A percentile compares a stretch with the other conserved stretches of the same genome.
Evolutionary conservation across 2,329 filamentous ascomycete species (phyloP).

Genomic region (Ceratocystis huliohia): DNA sequence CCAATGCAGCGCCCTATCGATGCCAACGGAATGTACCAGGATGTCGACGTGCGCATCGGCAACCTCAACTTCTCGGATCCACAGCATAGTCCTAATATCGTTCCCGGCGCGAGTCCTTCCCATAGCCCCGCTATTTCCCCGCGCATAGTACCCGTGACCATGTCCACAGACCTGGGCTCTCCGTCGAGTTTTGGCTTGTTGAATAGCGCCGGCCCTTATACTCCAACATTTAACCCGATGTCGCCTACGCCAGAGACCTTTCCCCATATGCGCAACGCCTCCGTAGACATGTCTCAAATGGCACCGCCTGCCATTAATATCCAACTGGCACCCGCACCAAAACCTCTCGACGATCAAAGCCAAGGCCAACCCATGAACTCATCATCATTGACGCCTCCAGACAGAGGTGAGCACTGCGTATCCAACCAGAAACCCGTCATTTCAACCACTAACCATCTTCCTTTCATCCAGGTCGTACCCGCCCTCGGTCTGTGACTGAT

Average conservation of each 20-base stretch:
- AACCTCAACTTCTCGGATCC: conserved; percentile 68
- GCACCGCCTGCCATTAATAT: conserved; percentile 91
- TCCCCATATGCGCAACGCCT: conserved; percentile 35
- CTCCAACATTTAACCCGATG: conserved; percentile 12
- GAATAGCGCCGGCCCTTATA: conserved; percentile 8
- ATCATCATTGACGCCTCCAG: conserved; percentile 67
- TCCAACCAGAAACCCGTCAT: background rate
- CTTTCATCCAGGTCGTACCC: conserved; percentile 34
- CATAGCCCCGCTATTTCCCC: conserved; percentile 58
- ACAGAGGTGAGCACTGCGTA: conserved; percentile 41
- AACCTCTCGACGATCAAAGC: conserved; percentile 28
- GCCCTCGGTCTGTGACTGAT: conserved; percentile 46
- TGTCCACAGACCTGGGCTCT: conserved; percentile 16
- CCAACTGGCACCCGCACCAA: conserved; percentile 62
- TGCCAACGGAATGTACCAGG: conserved; percentile 36
- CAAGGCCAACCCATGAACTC: conserved; percentile 45
- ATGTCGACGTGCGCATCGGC: conserved; percentile 43
- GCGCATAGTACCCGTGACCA: conserved; percentile 41
- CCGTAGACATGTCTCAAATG: conserved; percentile 62
- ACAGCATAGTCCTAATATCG: conserved; percentile 44
- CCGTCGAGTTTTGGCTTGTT: conserved; percentile 14
- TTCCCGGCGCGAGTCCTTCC: conserved; percentile 66
- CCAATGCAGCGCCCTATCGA: conserved; percentile 69
- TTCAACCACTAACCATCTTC: conserved; percentile 16
- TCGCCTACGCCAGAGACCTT: conserved; percentile 35